These are phyloP conservation scores for Pichia cactophila DNA, from an alignment of 1,139 yeast species.

Conservation along the genomic window DNA sequence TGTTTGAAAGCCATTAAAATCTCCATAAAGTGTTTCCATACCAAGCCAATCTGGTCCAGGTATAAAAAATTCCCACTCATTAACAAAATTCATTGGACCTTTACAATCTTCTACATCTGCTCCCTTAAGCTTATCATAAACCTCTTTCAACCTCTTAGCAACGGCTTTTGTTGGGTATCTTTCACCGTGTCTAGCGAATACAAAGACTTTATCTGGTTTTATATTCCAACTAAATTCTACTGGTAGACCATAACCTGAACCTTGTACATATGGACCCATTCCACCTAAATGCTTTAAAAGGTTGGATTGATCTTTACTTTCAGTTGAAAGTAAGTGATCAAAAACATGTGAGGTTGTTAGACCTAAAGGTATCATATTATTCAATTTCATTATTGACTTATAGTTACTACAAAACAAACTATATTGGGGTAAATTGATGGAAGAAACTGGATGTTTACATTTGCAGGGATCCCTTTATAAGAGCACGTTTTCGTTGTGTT, in stretches of 20 bases:
- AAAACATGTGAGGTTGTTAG: not conserved
- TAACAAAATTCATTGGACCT: constrained; percentile 25
- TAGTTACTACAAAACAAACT: no score
- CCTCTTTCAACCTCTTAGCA: constrained; percentile 14
- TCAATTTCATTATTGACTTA: not conserved
- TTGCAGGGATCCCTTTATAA: no score
- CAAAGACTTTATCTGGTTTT: constrained; percentile 55
- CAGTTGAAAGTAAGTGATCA: constrained; percentile 5
- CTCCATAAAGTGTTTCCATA: constrained; percentile 21
- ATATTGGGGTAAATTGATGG: no score
- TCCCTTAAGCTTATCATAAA: constrained; percentile 19
- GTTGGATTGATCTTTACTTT: constrained; percentile 19
- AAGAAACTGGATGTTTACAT: no score
- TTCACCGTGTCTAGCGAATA: constrained; percentile 67
- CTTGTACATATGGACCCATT: constrained; percentile 37
- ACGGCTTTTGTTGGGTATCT: constrained; percentile 38
- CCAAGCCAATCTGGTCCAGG: constrained; percentile 18
- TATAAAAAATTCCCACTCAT: constrained; percentile 24
- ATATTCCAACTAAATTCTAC: constrained; percentile 41
- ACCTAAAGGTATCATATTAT: constrained; percentile 20
- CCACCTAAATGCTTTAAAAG: constrained; percentile 38
- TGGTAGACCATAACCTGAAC: constrained; percentile 36
- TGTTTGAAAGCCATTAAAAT: constrained; percentile 23
- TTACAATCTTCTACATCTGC: constrained; percentile 11
- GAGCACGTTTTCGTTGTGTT: no score